Base-by-base conservation (phyloP, 768 basidiomycete genomes). In the Agrocybe chaxingu region DNA sequence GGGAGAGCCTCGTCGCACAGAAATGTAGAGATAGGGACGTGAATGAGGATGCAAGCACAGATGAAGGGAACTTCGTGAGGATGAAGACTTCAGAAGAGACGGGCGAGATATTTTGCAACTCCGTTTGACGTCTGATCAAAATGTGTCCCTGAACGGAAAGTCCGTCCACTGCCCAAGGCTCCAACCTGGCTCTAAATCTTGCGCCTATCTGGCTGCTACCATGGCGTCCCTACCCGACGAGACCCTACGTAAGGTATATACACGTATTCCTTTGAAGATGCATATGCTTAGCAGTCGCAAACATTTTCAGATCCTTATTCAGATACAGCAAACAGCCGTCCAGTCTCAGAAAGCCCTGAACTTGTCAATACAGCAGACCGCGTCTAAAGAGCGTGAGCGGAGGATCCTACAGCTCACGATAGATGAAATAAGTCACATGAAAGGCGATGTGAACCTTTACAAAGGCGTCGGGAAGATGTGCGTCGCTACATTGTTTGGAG, bases 391-490 rank as follows among this genome's bases (percentile, higher is more conserved):
- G 51, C 81, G 92, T 47, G 95, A 98, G 67, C 81, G 89, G 29
- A 83, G 89, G 53, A 93, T 96, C 45, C 74, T 96, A 11, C 89
- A 94, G 68, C 76, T 98, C 16, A 97, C 95, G 0, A 87, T 88
- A 48, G 79, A 86, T 56, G 93, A 98, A 66, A 83, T 98, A 54
- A 74, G 73, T 31, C 72, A 76, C 33, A 79, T 94, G 44, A 76
- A 82, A 56, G 81, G 80, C 24, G 78, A 87, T 52, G 85, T 89
- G 9, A 91, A 87, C 61, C 71, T 97, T 59, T 98, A 95, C 72
- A 93, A 89, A 62, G 95, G 95, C 42, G 90, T 98, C 40, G 95
- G 95, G 31, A 98, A 98, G 71, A 96, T 96, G 95, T 95, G 56
- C 54, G 81, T 57, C 18, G n/a, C n/a, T 44, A 30, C 13, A 11